These are phyloP conservation scores for Spergularia marina DNA, from an alignment of 148 eudicot genomes.

Conservation along the genomic window DNA sequence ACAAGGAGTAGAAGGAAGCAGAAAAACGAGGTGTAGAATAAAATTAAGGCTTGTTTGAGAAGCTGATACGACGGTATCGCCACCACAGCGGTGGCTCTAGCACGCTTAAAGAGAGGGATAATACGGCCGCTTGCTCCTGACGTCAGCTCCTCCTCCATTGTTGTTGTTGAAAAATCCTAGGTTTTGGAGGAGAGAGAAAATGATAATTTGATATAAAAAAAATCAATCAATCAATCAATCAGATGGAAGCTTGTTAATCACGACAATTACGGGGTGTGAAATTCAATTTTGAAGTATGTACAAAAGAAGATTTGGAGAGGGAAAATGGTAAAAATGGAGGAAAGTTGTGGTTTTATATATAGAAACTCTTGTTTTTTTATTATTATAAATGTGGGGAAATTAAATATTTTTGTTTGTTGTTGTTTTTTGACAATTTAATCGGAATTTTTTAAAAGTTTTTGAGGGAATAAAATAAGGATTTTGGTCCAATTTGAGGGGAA, in stretches of 20 bases:
- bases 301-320: neutral
- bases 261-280: too few relatives aligned
- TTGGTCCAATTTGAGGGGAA: too few relatives aligned
- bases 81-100: slow-evolving; percentile 35
- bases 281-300: too few relatives aligned
- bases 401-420: neutral
- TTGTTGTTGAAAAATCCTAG: neutral
- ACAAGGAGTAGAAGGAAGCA: slow-evolving; percentile 62
- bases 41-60: slow-evolving; percentile 39
- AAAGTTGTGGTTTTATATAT: neutral
- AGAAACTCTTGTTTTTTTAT: neutral
- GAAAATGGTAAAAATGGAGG: neutral
- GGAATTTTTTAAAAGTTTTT: too few relatives aligned
- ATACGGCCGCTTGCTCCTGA: slow-evolving; percentile 93
- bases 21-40: slow-evolving; percentile 66
- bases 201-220: too few relatives aligned
- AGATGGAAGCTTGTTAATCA: too few relatives aligned
- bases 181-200: slow-evolving; percentile 14
- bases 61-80: slow-evolving; percentile 45
- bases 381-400: neutral
- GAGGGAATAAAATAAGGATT: too few relatives aligned
- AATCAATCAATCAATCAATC: too few relatives aligned
- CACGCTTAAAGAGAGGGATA: slow-evolving; percentile 56
- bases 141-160: slow-evolving; percentile 74
- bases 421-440: too few relatives aligned